Percentiles rank a stretch among this genome's conserved stretches.
phyloP scores from a whole-genome alignment of 2,329 filamentous ascomycete species.

The Exophiala viscosa region DNA sequence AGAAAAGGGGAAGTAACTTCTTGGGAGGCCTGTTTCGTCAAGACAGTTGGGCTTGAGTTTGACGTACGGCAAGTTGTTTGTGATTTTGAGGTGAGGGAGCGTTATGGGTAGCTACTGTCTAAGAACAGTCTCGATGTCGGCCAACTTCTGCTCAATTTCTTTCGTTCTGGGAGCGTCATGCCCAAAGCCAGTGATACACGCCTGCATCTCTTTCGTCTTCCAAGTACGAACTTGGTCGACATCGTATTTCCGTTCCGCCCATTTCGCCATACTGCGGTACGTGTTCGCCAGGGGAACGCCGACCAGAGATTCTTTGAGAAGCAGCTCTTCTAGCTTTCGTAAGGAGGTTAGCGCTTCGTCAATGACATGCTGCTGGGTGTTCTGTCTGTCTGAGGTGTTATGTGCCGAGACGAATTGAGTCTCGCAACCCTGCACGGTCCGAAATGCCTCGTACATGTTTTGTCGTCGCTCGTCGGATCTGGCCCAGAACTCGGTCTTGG shows the following conservation, averaged over 20 bases:
- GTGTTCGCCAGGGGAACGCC: conserved; percentile 22
- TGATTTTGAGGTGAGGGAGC: not conserved
- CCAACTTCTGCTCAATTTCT: conserved; percentile 12
- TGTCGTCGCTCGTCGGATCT: conserved; percentile 24
- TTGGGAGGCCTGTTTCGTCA: conserved; percentile 24
- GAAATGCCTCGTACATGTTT: conserved; percentile 19
- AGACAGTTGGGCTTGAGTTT: conserved; percentile 23
- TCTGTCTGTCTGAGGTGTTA: not conserved
- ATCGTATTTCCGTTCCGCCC: conserved; percentile 16
- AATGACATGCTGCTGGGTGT: not conserved
- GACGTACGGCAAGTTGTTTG: not conserved
- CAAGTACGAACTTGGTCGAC: conserved; percentile 7
- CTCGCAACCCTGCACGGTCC: conserved; percentile 12
- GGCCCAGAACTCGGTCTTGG: conserved; percentile 22
- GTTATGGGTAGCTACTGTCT: too few species aligned
- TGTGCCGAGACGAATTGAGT: conserved; percentile 4
- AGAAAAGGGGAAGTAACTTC: conserved; percentile 18
- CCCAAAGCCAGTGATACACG: conserved; percentile 17
- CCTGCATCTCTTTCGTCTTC: conserved; percentile 17
- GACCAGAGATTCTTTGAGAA: conserved; percentile 23
- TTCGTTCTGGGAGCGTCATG: conserved; percentile 8
- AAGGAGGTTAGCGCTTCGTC: conserved; percentile 8
- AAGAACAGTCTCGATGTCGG: not conserved
- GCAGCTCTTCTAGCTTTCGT: conserved; percentile 12
- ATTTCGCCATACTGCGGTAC: conserved; percentile 24